These are phyloP conservation scores for Silene vulgaris DNA, from an alignment of 179 eudicot species.

Conservation along the genomic window DNA sequence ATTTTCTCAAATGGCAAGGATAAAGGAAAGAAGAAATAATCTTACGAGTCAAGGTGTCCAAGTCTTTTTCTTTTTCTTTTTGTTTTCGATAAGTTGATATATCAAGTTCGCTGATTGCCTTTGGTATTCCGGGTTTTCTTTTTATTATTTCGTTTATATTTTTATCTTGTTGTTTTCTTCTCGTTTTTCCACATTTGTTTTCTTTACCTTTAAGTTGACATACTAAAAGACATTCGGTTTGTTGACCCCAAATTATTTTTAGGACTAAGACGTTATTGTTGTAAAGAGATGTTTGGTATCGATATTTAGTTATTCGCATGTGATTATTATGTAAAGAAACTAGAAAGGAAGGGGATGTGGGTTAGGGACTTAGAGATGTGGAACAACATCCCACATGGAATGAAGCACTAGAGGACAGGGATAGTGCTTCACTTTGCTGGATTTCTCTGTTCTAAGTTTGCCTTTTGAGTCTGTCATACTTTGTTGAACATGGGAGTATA, in stretches of 20 bases:
- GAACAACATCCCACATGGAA: conserved; percentile 15
- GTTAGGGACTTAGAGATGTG: neutral
- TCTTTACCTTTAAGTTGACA: neutral
- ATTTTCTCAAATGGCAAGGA: conserved; percentile 30
- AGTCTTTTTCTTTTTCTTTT: neutral
- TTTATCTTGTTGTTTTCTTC: too few relatives aligned
- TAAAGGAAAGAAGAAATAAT: conserved; percentile 29
- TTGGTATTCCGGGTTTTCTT: neutral
- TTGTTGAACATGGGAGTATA: conserved; percentile 2
- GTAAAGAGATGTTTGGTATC: neutral
- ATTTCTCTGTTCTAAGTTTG: neutral
- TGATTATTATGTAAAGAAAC: neutral
- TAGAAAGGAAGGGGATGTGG: conserved; percentile 1
- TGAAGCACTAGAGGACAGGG: conserved; percentile 10
- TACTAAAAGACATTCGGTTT: neutral
- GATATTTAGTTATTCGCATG: neutral
- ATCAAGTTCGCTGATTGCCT: conserved; percentile 15
- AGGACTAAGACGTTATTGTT: neutral
- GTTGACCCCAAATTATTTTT: neutral
- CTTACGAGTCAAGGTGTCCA: neutral
- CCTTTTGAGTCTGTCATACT: conserved; percentile 16
- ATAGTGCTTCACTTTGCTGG: conserved; percentile 8
- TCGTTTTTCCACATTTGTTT: neutral
- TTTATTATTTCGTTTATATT: neutral
- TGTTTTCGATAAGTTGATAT: conserved; percentile 4